Base-by-base conservation (phyloP, 169 alveolate genomes). In the Plasmodium ovale region DNA sequence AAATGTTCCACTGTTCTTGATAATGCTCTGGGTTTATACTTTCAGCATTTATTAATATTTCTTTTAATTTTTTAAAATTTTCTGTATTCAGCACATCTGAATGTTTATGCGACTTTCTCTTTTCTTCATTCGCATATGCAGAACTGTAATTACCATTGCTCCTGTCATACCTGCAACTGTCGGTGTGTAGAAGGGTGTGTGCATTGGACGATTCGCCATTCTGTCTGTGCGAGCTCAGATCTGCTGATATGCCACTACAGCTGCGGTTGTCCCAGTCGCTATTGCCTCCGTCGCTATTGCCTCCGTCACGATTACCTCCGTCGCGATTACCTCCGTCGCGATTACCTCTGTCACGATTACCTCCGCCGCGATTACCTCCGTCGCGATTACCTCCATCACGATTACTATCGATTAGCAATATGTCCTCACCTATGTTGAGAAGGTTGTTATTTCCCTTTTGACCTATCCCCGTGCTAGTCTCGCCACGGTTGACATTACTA, bases 1-100 rank as follows among this genome's bases (percentile, higher is more conserved):
- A 59, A 9, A 70, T 14, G 58, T 60, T 85, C 91, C 91, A 85
- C 64, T 85, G 85, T 60, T 68, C 87, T 85, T 85, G 91, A 62
- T 85, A 85, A 16, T 21, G 10, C 42, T 85, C 91, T 39, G 91
- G 91, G 59, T 25, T 85, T 69, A 85, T 69, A 85, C 39, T 68
- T 39, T 69, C 87, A 21, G 87, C 74, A 69, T 85, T 56, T 9
- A 85, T 69, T 85, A 85, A 37, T 35, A 85, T 85, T 27, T 85
- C 87, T 58, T 69, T 58, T 62, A 85, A 14, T 58, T 85, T 85
- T 69, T 85, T 47, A 60, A 85, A 54, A 23, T 54, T 69, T 23
- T n/a, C 42, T 6, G 82, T 31, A 64, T 82, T 67, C 0, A 16
- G 7, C 33, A 70, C 1, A 37, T 64, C 56, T 7, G 25, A 16